A percentile compares a stretch with the other conserved stretches of the same genome.
These are phyloP conservation scores for Phialocephala sp. DNA, from an alignment of 2,329 filamentous ascomycete genomes.

Conservation along the genomic window DNA sequence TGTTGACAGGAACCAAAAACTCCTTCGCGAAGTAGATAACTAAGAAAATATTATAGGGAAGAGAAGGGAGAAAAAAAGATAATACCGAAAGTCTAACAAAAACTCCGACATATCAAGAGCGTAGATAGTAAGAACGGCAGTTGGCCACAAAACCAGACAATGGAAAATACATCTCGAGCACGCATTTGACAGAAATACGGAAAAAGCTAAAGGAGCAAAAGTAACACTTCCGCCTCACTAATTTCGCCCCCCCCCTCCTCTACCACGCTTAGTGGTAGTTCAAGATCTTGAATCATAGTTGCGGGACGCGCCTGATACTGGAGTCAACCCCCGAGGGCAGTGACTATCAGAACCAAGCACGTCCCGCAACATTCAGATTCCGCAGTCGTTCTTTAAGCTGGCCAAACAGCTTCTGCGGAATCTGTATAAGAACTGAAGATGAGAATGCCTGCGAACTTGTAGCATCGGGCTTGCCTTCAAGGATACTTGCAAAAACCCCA, in stretches of 20 bases:
- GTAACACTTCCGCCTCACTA: background rate
- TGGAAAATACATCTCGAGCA: too few relatives aligned
- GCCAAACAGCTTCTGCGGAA: background rate
- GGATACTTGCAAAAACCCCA: too few relatives aligned
- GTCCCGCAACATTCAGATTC: background rate
- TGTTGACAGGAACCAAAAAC: background rate
- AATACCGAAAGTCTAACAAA: background rate
- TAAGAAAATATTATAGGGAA: background rate
- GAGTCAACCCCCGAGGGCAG: background rate
- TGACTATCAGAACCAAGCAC: background rate
- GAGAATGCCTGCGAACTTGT: too few relatives aligned
- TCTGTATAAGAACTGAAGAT: too few relatives aligned
- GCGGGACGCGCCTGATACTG: background rate
- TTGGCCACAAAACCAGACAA: too few relatives aligned
- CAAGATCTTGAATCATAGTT: background rate
- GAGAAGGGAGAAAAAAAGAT: background rate
- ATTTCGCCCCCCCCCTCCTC: background rate
- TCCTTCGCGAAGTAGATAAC: background rate
- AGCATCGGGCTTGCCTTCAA: too few relatives aligned
- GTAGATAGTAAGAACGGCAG: too few relatives aligned
- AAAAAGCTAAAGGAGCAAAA: background rate
- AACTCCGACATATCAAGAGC: background rate
- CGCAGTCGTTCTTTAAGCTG: background rate
- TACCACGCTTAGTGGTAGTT: background rate
- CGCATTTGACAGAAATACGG: too few relatives aligned